Base-by-base conservation (phyloP, 495 filamentous ascomycete genomes). In the Chaetomium tenue region DNA sequence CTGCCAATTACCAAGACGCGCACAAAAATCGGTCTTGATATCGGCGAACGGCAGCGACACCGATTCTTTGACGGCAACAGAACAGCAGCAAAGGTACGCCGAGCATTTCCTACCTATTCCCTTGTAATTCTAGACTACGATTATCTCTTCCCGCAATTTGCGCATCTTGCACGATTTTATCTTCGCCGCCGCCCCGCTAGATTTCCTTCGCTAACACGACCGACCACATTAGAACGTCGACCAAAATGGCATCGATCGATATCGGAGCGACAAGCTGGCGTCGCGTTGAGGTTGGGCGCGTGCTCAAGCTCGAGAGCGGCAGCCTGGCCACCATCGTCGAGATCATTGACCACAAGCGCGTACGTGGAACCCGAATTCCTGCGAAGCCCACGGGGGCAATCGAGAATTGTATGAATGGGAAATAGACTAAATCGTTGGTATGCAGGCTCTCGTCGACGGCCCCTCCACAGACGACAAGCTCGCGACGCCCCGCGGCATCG, bases 271-370 rank as follows among this genome's bases (percentile, higher is more conserved):
- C 72, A 66, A 68, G 67, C 53, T 96, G 89, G 91, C 92, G 91
- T 79, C 84, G 89, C 75, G 91, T 99, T 76, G 92, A 99, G 86
- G 90, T 97, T 82, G 95, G 95, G 84, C 92, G 95, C 73, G 89
- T 94, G 69, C 87, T 97, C 68, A 73, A 75, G 68, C 89, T 87
- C 68, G 91, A 86, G 84, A 83, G 78, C 67, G 93, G 92, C 81
- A 89, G 89, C 79, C 86, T 98, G 67, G 95, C 92, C 67, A 82
- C 86, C 74, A 94, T 99, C 77, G 92, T 97, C 79, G 92, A 98
- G 87, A 96, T 99, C 79, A 93, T 98, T 81, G 95, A 98, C 82
- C 94, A 99, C 90, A 96, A 96, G 86, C 91, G 94, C 80, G 94
- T 98, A 96, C 76, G 93, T 90, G 66, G 39, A 63, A 58, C 42